Conservation (phyloP, 306 rosid species). For the Prunus armeniaca region DNA sequence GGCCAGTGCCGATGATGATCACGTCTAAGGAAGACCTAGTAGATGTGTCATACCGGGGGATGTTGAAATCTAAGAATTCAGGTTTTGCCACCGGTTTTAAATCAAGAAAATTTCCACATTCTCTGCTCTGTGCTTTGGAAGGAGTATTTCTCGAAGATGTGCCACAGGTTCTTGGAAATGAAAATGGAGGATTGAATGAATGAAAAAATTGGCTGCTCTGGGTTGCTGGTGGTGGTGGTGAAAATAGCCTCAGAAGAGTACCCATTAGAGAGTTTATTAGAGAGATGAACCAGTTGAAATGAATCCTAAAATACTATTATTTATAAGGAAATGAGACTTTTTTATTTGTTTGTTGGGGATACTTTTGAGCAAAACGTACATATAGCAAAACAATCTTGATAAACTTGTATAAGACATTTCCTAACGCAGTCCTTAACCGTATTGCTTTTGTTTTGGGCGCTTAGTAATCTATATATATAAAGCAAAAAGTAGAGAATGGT, state of each 20-base stretch:
- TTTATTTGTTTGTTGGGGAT: too few species aligned
- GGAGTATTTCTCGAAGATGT: constrained; percentile 24
- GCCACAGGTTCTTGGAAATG: constrained; percentile 19
- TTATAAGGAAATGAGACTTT: too few species aligned
- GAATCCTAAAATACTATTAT: too few species aligned
- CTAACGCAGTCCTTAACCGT: too few species aligned
- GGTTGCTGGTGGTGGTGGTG: constrained; percentile 27
- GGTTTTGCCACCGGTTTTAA: constrained; percentile 45
- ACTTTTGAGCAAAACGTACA: too few species aligned
- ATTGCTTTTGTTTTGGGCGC: too few species aligned
- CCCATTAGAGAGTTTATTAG: constrained; percentile 33
- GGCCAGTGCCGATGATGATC: constrained; percentile 70
- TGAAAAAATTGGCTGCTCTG: constrained; percentile 9
- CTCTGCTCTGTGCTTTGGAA: constrained; percentile 30
- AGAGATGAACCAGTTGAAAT: too few species aligned
- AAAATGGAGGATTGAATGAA: constrained; percentile 23
- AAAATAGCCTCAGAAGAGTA: constrained; percentile 22
- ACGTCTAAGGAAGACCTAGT: constrained; percentile 44
- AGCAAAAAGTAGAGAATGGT: too few species aligned
- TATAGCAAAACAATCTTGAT: too few species aligned
- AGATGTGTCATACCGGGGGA: constrained; percentile 47
- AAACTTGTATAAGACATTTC: too few species aligned
- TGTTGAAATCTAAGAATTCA: constrained; percentile 47
- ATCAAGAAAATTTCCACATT: constrained; percentile 54
- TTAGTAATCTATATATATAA: too few species aligned